These are phyloP conservation scores for Eustoma russellianum DNA, from an alignment of 257 asterid genomes.

Conservation along the genomic window DNA sequence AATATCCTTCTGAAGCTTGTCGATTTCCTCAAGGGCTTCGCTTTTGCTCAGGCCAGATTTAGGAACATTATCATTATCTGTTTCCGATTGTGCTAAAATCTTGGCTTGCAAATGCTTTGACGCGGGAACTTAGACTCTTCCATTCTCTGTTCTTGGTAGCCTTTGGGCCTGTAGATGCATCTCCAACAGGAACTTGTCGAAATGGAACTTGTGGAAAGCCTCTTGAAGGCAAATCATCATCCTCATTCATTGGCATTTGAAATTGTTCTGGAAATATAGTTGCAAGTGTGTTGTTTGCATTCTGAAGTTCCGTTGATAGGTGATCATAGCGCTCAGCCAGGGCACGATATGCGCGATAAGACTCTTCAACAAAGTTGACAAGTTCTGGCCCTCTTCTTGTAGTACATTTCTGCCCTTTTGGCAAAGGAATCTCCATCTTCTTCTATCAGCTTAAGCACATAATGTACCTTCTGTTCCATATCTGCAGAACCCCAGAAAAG, in stretches of 20 bases:
- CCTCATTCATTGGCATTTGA: conserved; percentile 48
- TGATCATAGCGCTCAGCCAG: conserved; percentile 84
- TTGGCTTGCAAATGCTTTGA: conserved; percentile 39
- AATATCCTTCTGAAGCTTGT: conserved; percentile 71
- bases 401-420: conserved; percentile 91
- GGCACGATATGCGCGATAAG: conserved; percentile 53
- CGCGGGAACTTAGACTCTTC: conserved; percentile 45
- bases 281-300: conserved; percentile 76
- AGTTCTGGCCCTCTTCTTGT: conserved; percentile 86
- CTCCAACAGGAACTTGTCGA: conserved; percentile 17
- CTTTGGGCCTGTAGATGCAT: conserved; percentile 33
- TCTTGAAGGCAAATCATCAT: conserved; percentile 23
- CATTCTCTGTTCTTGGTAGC: conserved; percentile 47
- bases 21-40: conserved; percentile 66
- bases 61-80: conserved; percentile 13
- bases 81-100: conserved; percentile 15
- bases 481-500: conserved; percentile 27
- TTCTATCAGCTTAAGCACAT: conserved; percentile 58
- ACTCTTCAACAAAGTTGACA: conserved; percentile 60
- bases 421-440: conserved; percentile 92
- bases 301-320: conserved; percentile 74
- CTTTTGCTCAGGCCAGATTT: conserved; percentile 42
- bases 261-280: conserved; percentile 72
- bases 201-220: conserved; percentile 10
- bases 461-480: conserved; percentile 79